Percentiles rank a stretch among this genome's conserved stretches.
Evolutionary conservation across 2,329 filamentous ascomycete genomes (phyloP).

Genomic region (Coniella vitis): DNA sequence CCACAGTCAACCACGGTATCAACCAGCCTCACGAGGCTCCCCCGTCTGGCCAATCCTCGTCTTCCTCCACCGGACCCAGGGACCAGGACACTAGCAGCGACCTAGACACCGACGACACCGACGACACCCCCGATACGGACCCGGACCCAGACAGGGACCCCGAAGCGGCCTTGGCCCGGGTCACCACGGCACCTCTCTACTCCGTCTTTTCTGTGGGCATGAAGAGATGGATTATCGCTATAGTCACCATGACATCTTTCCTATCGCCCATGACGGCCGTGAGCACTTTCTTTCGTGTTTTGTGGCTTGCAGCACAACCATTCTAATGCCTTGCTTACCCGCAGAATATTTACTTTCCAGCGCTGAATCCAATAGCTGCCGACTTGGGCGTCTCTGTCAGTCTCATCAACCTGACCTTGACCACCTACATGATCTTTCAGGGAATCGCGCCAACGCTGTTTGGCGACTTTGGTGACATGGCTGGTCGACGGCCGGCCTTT

Average conservation of each 20-base stretch:
- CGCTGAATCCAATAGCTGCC: slow-evolving; percentile 31
- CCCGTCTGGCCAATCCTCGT: neutral
- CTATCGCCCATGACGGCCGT: slow-evolving; percentile 50
- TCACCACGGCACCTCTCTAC: slow-evolving; percentile 34
- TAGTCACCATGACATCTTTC: slow-evolving; percentile 47
- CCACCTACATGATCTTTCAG: slow-evolving; percentile 59
- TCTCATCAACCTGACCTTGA: slow-evolving; percentile 44
- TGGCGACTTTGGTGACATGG: slow-evolving; percentile 54
- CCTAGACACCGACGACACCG: neutral
- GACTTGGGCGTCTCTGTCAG: slow-evolving; percentile 32
- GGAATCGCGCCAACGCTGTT: slow-evolving; percentile 54
- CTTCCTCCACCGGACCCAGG: slow-evolving; percentile 10
- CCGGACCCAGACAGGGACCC: slow-evolving; percentile 17
- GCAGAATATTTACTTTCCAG: slow-evolving; percentile 48
- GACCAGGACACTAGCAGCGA: slow-evolving; percentile 6
- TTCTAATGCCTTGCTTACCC: neutral
- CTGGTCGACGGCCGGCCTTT: slow-evolving; percentile 56
- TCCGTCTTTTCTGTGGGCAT: slow-evolving; percentile 32
- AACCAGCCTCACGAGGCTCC: neutral
- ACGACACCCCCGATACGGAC: slow-evolving; percentile 7
- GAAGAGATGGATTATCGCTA: slow-evolving; percentile 45
- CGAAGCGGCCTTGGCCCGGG: slow-evolving; percentile 26
- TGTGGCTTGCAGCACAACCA: too few relatives aligned
- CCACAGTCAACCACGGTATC: neutral
- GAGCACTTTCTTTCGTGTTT: neutral